Conservation (phyloP, 2,329 filamentous ascomycete species). For the Xylariaceae sp. region DNA sequence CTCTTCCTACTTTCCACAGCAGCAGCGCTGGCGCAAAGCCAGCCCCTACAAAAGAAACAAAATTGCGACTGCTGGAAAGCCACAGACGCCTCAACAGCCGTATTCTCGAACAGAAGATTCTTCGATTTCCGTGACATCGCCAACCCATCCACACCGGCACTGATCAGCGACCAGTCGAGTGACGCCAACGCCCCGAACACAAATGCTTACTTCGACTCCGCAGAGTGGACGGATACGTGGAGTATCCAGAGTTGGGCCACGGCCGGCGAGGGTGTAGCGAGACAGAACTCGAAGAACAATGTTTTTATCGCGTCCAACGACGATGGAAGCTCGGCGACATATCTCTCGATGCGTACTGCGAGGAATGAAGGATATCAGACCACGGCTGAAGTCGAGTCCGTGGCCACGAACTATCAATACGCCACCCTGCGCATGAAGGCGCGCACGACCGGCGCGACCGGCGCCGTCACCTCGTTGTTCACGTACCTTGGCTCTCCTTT, state of each 20-base stretch:
- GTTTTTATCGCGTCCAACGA: conserved; percentile 41
- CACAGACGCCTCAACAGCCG: conserved; percentile 22
- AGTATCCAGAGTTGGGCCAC: conserved; percentile 23
- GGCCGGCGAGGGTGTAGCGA: conserved; percentile 27
- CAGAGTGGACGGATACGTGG: conserved; percentile 30
- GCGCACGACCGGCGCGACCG: conserved; percentile 42
- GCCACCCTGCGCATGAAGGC: conserved; percentile 43
- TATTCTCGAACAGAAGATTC: conserved; percentile 44
- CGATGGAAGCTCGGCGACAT: conserved; percentile 34
- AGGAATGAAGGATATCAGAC: conserved; percentile 44
- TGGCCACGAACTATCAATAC: conserved; percentile 31
- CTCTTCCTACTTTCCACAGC: background rate
- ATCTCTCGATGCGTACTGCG: conserved; percentile 44
- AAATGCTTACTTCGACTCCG: conserved; percentile 31
- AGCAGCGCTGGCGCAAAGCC: background rate
- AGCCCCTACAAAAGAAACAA: background rate
- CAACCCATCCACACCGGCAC: conserved; percentile 29
- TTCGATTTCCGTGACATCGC: conserved; percentile 44
- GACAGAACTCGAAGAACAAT: conserved; percentile 39
- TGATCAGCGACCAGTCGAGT: conserved; percentile 22
- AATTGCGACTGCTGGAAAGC: conserved; percentile 18
- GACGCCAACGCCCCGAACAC: conserved; percentile 27
- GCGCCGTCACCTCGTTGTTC: conserved; percentile 51
- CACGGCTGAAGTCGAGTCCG: conserved; percentile 45
- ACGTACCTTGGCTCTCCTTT: conserved; percentile 44